Evolutionary conservation across 179 eudicot genomes (phyloP), one percentile per base, ranked within the genome.

Genomic region (Dionaea muscipula): DNA sequence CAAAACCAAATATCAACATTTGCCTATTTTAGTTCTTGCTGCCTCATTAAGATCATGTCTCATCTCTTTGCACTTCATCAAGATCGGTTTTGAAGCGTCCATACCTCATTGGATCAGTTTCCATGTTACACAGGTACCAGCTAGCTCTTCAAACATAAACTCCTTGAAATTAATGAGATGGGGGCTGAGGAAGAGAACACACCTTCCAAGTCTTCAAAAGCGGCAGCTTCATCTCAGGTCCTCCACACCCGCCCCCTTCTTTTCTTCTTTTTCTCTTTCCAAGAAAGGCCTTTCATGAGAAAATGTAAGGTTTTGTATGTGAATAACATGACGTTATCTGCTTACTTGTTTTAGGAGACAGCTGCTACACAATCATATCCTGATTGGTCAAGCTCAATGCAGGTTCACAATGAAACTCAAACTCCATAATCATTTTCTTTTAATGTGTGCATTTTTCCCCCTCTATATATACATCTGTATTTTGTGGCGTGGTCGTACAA

Each of bases 341-440:
- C 15, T 22, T 12, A 45, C 49, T 66, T 37, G 53, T 60, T 68
- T 20, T 59, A 90, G 99, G 99, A 88, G 60, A 64, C 78, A 17
- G 75, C 89, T 54, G 27, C 79, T 55, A 50, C 74, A 20, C 81
- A 83, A 35, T 53, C 83, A 56, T 88, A 81, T 72, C 81, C 95
- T 64, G 95, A 85, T 70, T 83, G 96, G 95, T 64, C 84, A 63
- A 78, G 73, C 61, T 66, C 91, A 19, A 72, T 89, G 90, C 96
- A 93, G 99, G 99, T 93, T 63, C 62, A 52, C 52, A 16, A 20
- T 51, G 2, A 28, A 3, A 50, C 2, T 44, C 10, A 44, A 44
- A 25, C 1, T 11, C 8, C 13, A 21, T 47, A 39, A 4, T 9
- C 3, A 0, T 3, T 39, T 14, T 43, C 21, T 2, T 17, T 19